phyloP scores from a whole-genome alignment of 768 basidiomycete genomes.

The Mycena sanguinolenta region DNA sequence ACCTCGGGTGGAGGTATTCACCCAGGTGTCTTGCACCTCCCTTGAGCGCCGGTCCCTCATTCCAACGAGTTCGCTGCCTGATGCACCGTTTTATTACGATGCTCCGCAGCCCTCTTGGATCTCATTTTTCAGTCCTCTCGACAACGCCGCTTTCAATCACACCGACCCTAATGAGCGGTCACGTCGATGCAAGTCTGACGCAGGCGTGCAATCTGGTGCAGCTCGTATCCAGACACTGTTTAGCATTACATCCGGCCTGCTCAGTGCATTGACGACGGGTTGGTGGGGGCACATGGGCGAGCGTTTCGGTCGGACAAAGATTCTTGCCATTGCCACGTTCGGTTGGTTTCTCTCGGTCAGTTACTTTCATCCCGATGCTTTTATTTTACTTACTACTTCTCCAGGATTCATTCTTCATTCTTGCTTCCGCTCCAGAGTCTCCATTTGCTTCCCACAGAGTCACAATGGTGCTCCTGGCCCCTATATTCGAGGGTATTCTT shows the following conservation, averaged over 20 bases:
- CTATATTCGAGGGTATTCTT: conserved; percentile 84
- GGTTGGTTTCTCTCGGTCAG: conserved; percentile 62
- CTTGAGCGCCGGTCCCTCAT: conserved; percentile 60
- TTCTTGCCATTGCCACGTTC: conserved; percentile 78
- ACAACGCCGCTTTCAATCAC: background rate
- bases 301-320: conserved; percentile 78
- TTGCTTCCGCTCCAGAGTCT: conserved; percentile 80
- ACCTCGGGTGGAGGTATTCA: conserved; percentile 85
- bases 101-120: conserved; percentile 1
- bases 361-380: conserved; percentile 15
- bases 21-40: conserved; percentile 79
- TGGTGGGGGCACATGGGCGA: conserved; percentile 93
- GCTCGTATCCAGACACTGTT: conserved; percentile 82
- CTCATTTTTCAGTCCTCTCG: conserved; percentile 39
- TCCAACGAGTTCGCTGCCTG: conserved; percentile 35
- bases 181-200: conserved; percentile 25
- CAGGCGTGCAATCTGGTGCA: conserved; percentile 26
- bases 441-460: conserved; percentile 77
- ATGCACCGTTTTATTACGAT: conserved; percentile 13
- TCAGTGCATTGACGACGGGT: conserved; percentile 88
- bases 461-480: conserved; percentile 82
- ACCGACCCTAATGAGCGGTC: conserved; percentile 2
- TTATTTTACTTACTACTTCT: conserved; percentile 20
- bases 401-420: conserved; percentile 88
- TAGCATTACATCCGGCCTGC: conserved; percentile 82